Percentiles rank a stretch among this genome's conserved stretches.
Evolutionary conservation across 2,329 filamentous ascomycete genomes (phyloP).

Genomic region (Alternaria triticimaculans): DNA sequence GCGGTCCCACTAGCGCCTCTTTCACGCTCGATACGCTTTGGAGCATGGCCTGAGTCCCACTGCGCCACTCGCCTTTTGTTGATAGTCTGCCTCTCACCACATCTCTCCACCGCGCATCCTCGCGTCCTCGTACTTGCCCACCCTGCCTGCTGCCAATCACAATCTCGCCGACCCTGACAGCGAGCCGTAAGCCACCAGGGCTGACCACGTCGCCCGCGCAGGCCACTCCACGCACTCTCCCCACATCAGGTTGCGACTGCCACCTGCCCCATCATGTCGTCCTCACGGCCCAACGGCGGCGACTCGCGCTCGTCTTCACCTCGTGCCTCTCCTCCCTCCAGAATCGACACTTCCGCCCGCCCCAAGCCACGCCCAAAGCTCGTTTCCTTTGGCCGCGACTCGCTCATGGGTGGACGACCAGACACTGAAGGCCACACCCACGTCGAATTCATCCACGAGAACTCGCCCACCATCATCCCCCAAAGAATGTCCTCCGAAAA

Average conservation of each 20-base stretch:
- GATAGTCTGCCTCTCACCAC: slow-evolving; percentile 14
- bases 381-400: slow-evolving; percentile 45
- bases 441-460: slow-evolving; percentile 42
- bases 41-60: slow-evolving; percentile 1
- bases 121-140: background rate
- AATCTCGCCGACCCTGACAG: slow-evolving; percentile 9
- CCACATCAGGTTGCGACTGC: slow-evolving; percentile 8
- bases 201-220: slow-evolving; percentile 23
- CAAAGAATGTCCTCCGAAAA: slow-evolving; percentile 40
- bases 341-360: slow-evolving; percentile 24
- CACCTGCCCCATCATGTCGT: slow-evolving; percentile 13
- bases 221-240: slow-evolving; percentile 14
- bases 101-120: slow-evolving; percentile 8
- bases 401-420: slow-evolving; percentile 25
- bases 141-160: slow-evolving; percentile 24
- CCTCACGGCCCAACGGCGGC: slow-evolving; percentile 6
- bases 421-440: slow-evolving; percentile 23
- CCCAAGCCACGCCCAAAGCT: slow-evolving; percentile 38
- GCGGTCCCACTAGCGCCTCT: slow-evolving; percentile 10
- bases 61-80: slow-evolving; percentile 3
- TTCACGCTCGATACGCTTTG: background rate
- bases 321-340: slow-evolving; percentile 23
- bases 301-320: slow-evolving; percentile 21
- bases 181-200: slow-evolving; percentile 5
- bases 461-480: slow-evolving; percentile 43